These are phyloP conservation scores for Pichia membranifaciens DNA, from an alignment of 805 yeast genomes.

Conservation along the genomic window DNA sequence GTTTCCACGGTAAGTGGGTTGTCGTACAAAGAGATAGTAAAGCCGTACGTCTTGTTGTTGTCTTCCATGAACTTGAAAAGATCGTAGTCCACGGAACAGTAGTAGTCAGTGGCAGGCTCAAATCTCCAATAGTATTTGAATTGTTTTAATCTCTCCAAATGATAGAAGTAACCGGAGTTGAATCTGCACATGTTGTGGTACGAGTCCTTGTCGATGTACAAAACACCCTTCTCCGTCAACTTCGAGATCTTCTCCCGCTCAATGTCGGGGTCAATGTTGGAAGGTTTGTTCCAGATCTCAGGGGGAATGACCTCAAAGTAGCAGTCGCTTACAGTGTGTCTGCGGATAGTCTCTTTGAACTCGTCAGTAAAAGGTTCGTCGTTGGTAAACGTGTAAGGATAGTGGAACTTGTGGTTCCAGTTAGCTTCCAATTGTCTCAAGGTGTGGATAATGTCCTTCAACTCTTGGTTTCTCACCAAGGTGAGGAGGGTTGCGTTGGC, in stretches of 20 bases:
- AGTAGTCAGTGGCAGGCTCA: conserved; percentile 69
- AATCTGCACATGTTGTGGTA: conserved; percentile 86
- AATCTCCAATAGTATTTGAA: conserved; percentile 75
- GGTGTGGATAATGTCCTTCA: conserved; percentile 45
- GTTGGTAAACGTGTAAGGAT: conserved; percentile 91
- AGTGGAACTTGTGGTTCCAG: conserved; percentile 73
- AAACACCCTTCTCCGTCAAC: conserved; percentile 39
- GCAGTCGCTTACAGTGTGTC: conserved; percentile 42
- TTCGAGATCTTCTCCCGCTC: conserved; percentile 36
- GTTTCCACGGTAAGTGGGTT: conserved; percentile 59
- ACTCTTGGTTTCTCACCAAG: conserved; percentile 70
- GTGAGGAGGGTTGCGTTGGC: conserved; percentile 76
- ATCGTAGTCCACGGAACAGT: conserved; percentile 67
- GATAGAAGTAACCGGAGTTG: conserved; percentile 61
- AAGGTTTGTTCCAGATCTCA: conserved; percentile 46
- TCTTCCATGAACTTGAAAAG: conserved; percentile 69
- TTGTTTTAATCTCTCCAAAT: conserved; percentile 53
- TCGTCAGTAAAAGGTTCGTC: conserved; percentile 77
- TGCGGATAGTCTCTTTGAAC: conserved; percentile 49
- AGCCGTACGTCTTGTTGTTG: conserved; percentile 69
- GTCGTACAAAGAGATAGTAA: conserved; percentile 65
- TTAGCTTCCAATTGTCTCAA: conserved; percentile 57
- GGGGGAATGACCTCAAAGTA: conserved; percentile 49
- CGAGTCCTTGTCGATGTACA: conserved; percentile 55
- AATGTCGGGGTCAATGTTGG: conserved; percentile 34